Conservation (phyloP, 148 eudicot genomes). For the Talinum fruticosum region DNA sequence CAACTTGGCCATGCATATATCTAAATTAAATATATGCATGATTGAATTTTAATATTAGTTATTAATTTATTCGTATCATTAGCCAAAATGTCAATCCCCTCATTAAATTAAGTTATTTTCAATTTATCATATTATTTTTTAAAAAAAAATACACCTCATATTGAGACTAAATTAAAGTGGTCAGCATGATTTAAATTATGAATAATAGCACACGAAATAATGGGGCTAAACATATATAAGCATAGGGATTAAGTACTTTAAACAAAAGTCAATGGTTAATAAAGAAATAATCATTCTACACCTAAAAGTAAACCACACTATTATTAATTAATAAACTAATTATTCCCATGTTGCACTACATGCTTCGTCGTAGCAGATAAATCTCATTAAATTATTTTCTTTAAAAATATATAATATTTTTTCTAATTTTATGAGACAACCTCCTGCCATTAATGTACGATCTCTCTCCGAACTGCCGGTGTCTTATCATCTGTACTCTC, state of each 20-base stretch:
- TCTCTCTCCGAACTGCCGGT: neutral
- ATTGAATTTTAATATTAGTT: too few relatives aligned
- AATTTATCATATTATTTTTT: too few relatives aligned
- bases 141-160: neutral
- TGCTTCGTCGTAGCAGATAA: neutral
- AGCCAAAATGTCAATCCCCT: too few relatives aligned
- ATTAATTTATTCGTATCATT: too few relatives aligned
- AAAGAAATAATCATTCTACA: neutral
- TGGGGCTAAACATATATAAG: neutral
- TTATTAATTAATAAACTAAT: slow-evolving; percentile 2
- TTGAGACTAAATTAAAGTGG: neutral
- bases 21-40: too few relatives aligned
- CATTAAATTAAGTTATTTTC: too few relatives aligned
- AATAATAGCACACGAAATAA: neutral
- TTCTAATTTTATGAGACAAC: too few relatives aligned
- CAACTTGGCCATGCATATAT: too few relatives aligned
- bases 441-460: neutral
- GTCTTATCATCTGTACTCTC: slow-evolving; percentile 4
- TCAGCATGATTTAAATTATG: neutral
- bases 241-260: neutral
- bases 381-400: neutral
- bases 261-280: slow-evolving; percentile 27
- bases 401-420: too few relatives aligned
- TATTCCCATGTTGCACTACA: slow-evolving; percentile 7
- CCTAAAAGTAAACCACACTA: slow-evolving; percentile 8